Percentiles rank a stretch among this genome's conserved stretches.
Evolutionary conservation across 2,329 filamentous ascomycete genomes (phyloP).

Genomic region (Epichloe glyceriae): DNA sequence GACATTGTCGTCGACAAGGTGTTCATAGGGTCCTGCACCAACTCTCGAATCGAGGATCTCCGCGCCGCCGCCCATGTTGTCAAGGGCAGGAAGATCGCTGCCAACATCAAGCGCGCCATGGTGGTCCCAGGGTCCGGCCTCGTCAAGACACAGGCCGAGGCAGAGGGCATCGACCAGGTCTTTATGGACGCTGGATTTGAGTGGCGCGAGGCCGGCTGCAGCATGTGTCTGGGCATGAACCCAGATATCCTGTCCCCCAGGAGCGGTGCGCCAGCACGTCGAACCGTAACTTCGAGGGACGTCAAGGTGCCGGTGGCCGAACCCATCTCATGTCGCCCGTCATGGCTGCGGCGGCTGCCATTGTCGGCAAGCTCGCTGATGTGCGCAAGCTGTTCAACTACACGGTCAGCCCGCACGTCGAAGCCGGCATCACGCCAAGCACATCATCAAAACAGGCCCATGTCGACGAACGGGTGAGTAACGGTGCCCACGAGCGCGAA

Average conservation of each 20-base stretch:
- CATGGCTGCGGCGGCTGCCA: slow-evolving; percentile 85
- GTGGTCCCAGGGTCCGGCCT: slow-evolving; percentile 92
- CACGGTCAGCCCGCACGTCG: slow-evolving; percentile 46
- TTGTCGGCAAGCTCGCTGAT: slow-evolving; percentile 83
- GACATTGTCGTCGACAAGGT: slow-evolving; percentile 91
- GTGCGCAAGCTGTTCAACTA: slow-evolving; percentile 65
- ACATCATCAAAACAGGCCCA: slow-evolving; percentile 29
- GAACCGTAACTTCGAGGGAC: slow-evolving; percentile 95
- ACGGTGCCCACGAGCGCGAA: slow-evolving; percentile 40
- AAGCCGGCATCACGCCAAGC: slow-evolving; percentile 32
- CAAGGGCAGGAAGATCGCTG: slow-evolving; percentile 72
- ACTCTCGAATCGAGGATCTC: slow-evolving; percentile 91
- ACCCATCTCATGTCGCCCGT: slow-evolving; percentile 96
- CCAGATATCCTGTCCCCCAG: slow-evolving; percentile 82
- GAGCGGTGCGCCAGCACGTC: slow-evolving; percentile 93
- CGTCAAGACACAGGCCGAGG: slow-evolving; percentile 82
- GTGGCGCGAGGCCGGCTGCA: slow-evolving; percentile 96
- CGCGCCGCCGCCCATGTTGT: slow-evolving; percentile 77
- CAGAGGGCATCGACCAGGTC: slow-evolving; percentile 85
- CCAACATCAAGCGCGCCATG: slow-evolving; percentile 88
- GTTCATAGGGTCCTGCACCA: slow-evolving; percentile 97
- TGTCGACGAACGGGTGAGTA: slow-evolving; percentile 38
- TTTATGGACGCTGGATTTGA: slow-evolving; percentile 89
- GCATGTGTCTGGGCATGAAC: slow-evolving; percentile 99
- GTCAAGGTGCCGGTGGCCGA: slow-evolving; percentile 80